These are phyloP conservation scores for Malus sieversii DNA, from an alignment of 306 rosid species.

Conservation along the genomic window DNA sequence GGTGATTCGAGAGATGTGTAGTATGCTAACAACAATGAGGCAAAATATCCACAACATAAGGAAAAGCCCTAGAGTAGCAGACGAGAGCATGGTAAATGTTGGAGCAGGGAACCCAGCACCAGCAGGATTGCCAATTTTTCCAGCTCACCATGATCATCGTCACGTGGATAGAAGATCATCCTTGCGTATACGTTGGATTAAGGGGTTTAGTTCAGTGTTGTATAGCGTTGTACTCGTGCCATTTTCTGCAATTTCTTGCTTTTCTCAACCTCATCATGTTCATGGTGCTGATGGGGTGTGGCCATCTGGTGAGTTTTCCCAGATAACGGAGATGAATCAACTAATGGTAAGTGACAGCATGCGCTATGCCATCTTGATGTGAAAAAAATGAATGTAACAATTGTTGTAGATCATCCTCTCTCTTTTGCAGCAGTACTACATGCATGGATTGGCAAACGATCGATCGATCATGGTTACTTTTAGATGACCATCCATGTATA, in stretches of 20 bases:
- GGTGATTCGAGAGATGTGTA: constrained; percentile 23
- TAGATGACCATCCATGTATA: neutral
- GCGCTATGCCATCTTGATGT: constrained; percentile 98
- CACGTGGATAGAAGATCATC: constrained; percentile 29
- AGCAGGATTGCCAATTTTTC: constrained; percentile 19
- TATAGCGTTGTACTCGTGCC: constrained; percentile 52
- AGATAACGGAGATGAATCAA: constrained; percentile 73
- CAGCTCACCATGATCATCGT: constrained; percentile 24
- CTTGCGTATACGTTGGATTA: neutral
- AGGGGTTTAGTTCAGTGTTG: constrained; percentile 36
- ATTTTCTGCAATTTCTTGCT: constrained; percentile 62
- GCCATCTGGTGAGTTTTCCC: constrained; percentile 54
- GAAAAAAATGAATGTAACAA: neutral
- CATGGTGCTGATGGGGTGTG: constrained; percentile 63
- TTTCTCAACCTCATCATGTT: constrained; percentile 52
- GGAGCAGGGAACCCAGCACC: constrained; percentile 23
- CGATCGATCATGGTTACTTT: neutral
- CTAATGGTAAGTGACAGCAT: constrained; percentile 92
- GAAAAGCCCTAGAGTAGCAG: constrained; percentile 80
- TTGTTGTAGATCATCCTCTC: neutral
- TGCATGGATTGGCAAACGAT: constrained; percentile 2
- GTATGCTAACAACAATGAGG: constrained; percentile 29
- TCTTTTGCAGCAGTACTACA: neutral
- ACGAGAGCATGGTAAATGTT: constrained; percentile 55
- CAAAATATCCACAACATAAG: constrained; percentile 45